These are phyloP conservation scores for Collybiopsis confluens DNA, from an alignment of 768 basidiomycete genomes.

Conservation along the genomic window DNA sequence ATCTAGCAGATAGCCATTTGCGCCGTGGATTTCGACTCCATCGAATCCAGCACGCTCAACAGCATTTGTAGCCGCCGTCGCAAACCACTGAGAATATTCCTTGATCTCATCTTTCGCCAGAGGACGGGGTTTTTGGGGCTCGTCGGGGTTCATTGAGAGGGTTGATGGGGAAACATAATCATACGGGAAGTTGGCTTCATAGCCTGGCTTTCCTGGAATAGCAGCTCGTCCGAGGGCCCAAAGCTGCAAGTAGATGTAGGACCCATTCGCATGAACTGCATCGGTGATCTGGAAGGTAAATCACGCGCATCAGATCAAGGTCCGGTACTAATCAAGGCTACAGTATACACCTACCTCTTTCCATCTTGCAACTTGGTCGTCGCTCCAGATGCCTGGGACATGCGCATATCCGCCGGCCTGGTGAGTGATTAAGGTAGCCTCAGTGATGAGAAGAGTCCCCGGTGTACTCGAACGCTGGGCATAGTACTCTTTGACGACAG, in stretches of 20 bases:
- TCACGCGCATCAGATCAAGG: background rate
- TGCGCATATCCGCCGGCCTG: conserved; percentile 19
- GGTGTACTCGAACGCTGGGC: conserved; percentile 24
- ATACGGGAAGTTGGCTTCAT: conserved; percentile 11
- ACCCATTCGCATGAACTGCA: conserved; percentile 36
- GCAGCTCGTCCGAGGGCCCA: conserved; percentile 44
- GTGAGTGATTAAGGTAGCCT: conserved; percentile 33
- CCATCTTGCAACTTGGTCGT: conserved; percentile 15
- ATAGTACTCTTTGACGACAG: conserved; percentile 24
- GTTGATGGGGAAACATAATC: conserved; percentile 22
- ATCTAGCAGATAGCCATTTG: conserved; percentile 32
- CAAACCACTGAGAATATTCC: conserved; percentile 37
- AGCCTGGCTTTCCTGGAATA: background rate
- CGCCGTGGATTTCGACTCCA: conserved; percentile 43
- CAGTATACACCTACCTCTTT: conserved; percentile 11
- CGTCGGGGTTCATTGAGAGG: conserved; percentile 7
- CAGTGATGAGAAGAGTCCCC: conserved; percentile 35
- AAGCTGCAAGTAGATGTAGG: conserved; percentile 43
- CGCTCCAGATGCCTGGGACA: conserved; percentile 17
- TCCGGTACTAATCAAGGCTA: background rate
- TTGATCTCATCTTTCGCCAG: conserved; percentile 36
- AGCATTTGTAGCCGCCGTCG: conserved; percentile 39
- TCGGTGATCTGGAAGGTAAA: conserved; percentile 35
- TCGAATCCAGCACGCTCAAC: conserved; percentile 50
- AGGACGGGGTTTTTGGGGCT: conserved; percentile 18